Conservation (phyloP, 179 eudicot genomes). For the Spergularia azorica region DNA sequence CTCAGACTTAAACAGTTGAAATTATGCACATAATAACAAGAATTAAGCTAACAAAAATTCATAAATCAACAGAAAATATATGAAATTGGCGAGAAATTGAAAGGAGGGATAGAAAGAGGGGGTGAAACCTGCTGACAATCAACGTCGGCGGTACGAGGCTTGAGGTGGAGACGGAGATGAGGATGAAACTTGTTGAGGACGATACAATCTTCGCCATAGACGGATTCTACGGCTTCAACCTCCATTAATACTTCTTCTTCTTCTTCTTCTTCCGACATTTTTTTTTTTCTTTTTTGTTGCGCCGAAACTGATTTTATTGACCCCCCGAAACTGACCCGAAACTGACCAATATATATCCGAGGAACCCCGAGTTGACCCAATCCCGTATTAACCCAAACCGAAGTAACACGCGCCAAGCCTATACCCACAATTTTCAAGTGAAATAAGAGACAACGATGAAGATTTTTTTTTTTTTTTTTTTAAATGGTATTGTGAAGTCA, state of each 20-base stretch:
- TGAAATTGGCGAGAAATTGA: neutral
- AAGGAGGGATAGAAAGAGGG: neutral
- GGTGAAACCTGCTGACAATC: constrained; percentile 70
- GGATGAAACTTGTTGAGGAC: constrained; percentile 63
- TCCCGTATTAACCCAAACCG: no score
- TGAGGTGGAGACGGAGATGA: constrained; percentile 60
- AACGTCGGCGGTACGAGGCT: constrained; percentile 82
- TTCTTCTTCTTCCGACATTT: constrained; percentile 61
- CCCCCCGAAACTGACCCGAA: no score
- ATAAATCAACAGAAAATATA: neutral
- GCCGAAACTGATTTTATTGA: no score
- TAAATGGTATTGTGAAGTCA: no score
- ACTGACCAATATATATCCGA: no score
- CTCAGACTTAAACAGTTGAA: neutral
- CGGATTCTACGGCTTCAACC: constrained; percentile 70
- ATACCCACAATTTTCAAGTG: no score
- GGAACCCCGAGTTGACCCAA: no score
- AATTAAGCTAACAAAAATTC: neutral
- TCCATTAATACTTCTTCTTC: constrained; percentile 68
- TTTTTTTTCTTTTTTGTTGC: no score
- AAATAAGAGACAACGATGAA: no score
- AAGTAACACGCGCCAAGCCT: no score
- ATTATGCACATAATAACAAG: neutral
- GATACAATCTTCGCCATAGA: constrained; percentile 77
- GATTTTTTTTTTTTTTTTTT: no score